phyloP scores from a whole-genome alignment of 176 grass and related monocot genomes.

The Chloris gayana region DNA sequence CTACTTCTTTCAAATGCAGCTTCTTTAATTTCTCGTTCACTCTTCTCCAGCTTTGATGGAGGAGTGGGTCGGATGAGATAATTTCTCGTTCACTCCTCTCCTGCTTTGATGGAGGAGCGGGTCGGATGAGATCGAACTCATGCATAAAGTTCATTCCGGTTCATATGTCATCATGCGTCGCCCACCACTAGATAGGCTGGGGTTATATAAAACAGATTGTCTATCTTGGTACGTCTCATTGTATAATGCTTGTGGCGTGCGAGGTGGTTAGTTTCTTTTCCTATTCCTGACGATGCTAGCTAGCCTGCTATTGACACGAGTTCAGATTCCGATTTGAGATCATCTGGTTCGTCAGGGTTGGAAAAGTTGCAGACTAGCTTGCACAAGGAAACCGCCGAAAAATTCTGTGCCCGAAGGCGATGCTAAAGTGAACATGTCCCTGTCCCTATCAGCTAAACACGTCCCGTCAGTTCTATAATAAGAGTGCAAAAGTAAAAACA shows the following conservation, averaged over 20 bases:
- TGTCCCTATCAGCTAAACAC: neutral
- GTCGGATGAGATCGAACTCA: neutral
- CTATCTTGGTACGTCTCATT: neutral
- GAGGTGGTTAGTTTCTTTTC: neutral
- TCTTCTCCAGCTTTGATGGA: slow-evolving; percentile 37
- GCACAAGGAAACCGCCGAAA: neutral
- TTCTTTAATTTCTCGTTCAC: neutral
- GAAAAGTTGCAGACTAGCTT: neutral
- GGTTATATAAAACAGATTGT: neutral
- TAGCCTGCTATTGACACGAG: slow-evolving; percentile 9
- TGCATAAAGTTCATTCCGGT: neutral
- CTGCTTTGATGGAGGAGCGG: slow-evolving; percentile 14
- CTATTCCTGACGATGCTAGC: neutral
- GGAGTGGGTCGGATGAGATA: neutral
- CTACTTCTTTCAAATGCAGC: neutral
- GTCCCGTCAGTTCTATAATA: neutral
- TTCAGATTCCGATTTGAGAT: slow-evolving; percentile 15
- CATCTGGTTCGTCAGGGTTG: slow-evolving; percentile 4
- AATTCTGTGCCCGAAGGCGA: neutral
- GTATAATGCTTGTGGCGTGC: no score
- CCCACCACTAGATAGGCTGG: neutral
- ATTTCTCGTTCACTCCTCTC: neutral
- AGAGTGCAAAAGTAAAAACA: neutral
- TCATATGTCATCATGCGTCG: neutral
- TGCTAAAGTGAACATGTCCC: neutral